A percentile compares a stretch with the other conserved stretches of the same genome.
phyloP scores from a whole-genome alignment of 305 asterid genomes.

The Fraxinus xanthoxyloides region DNA sequence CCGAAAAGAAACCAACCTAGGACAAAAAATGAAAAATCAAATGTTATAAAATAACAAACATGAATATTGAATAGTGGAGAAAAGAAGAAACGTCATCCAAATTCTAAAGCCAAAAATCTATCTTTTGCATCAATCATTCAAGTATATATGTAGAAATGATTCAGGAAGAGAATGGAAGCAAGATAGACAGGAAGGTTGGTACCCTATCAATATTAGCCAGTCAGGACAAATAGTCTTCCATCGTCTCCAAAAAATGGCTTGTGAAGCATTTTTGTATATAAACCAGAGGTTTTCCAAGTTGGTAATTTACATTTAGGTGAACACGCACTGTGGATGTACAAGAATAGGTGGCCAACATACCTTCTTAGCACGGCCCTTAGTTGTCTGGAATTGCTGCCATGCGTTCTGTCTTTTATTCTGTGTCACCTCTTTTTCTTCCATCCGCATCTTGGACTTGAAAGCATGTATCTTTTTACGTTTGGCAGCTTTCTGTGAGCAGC shows the following conservation, averaged over 20 bases:
- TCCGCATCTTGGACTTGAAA: constrained; percentile 92
- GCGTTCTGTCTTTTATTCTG: constrained; percentile 97
- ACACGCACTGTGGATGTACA: not conserved
- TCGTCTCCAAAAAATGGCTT: constrained; percentile 1
- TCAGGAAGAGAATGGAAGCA: not conserved
- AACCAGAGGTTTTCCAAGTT: not conserved
- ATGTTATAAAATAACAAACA: not conserved
- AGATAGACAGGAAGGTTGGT: not conserved
- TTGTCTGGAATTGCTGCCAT: constrained; percentile 98
- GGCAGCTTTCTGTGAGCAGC: constrained; percentile 63
- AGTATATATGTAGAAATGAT: not conserved
- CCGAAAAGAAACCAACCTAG: constrained; percentile 95
- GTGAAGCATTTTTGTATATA: not conserved
- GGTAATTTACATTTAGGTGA: not conserved
- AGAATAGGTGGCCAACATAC: constrained; percentile 30
- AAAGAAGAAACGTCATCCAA: not conserved
- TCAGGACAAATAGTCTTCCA: not conserved
- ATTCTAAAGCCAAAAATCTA: not conserved
- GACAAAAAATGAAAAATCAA: constrained; percentile 8
- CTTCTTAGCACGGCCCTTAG: constrained; percentile 92
- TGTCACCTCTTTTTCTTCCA: constrained; percentile 87
- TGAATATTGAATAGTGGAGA: not conserved
- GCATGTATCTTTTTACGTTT: constrained; percentile 90
- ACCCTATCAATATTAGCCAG: not conserved
- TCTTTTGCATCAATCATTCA: not conserved